Percentiles rank a stretch among this genome's conserved stretches.
Conservation (phyloP, 2,329 filamentous ascomycete species). For the Cladorrhinum sp. region DNA sequence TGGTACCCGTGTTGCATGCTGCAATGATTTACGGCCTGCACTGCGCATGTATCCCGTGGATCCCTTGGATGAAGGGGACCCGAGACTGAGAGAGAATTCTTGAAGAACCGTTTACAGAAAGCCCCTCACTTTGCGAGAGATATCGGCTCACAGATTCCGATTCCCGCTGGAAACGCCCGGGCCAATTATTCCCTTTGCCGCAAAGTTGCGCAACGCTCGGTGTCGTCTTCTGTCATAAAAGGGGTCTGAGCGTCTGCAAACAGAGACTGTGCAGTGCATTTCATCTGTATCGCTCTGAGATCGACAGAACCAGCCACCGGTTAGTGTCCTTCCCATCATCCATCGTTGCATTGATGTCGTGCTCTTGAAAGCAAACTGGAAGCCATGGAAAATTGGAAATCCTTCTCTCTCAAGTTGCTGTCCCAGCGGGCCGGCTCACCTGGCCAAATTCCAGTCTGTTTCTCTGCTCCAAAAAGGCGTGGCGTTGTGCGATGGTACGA, state of each 20-base stretch:
- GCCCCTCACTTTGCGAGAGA: not conserved
- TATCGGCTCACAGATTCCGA: not conserved
- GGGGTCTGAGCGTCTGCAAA: not conserved
- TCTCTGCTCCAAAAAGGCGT: slow-evolving; percentile 10
- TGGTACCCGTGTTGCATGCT: slow-evolving; percentile 5
- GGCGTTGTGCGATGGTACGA: slow-evolving; percentile 14
- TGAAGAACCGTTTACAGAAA: not conserved
- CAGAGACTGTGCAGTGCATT: not conserved
- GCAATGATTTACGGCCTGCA: not conserved
- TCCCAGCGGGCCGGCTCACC: slow-evolving; percentile 12
- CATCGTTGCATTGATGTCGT: not conserved
- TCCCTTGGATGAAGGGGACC: not conserved
- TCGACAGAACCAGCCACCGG: not conserved
- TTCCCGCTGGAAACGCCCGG: not conserved
- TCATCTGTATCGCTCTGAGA: not conserved
- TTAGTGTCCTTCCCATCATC: not conserved
- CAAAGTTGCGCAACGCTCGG: not conserved
- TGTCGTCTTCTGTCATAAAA: not conserved
- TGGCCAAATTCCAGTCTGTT: slow-evolving; percentile 6
- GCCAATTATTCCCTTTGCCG: not conserved
- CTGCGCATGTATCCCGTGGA: slow-evolving; percentile 1
- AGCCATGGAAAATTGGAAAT: not conserved
- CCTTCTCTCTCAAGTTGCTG: not conserved
- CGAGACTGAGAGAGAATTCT: not conserved
- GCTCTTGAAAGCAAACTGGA: not conserved